A percentile compares a stretch with the other conserved stretches of the same genome.
These are phyloP conservation scores for Monosporozyma aerobia DNA, from an alignment of 805 yeast species.

Conservation along the genomic window DNA sequence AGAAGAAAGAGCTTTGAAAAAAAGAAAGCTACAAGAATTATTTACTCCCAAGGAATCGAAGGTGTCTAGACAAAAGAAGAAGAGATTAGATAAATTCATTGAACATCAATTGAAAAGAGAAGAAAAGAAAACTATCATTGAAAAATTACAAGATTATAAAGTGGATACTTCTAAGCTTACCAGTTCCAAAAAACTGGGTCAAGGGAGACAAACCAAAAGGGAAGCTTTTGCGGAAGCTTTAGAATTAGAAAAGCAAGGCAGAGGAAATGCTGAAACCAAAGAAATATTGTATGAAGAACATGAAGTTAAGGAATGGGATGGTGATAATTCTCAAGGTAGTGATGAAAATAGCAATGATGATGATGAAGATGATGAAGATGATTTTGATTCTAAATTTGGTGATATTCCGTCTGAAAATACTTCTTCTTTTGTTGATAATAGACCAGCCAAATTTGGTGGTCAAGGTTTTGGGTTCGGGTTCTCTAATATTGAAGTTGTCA, in stretches of 20 bases:
- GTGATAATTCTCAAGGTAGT: conserved; percentile 19
- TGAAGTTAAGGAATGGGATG: conserved; percentile 53
- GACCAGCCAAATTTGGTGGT: conserved; percentile 56
- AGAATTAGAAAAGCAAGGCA: conserved; percentile 61
- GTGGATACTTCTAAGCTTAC: conserved; percentile 64
- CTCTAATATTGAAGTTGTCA: conserved; percentile 42
- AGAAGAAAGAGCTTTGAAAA: conserved; percentile 54
- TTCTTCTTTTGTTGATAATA: conserved; percentile 56
- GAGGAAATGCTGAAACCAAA: conserved; percentile 49
- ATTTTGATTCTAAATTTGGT: conserved; percentile 21
- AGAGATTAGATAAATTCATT: conserved; percentile 83
- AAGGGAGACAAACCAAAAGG: conserved; percentile 55
- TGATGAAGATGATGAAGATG: conserved; percentile 22
- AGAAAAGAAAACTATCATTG: conserved; percentile 69
- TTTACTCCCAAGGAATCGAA: conserved; percentile 58
- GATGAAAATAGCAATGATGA: conserved; percentile 21
- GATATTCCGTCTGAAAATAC: conserved; percentile 8
- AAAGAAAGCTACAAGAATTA: conserved; percentile 52
- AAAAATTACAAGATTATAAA: conserved; percentile 52
- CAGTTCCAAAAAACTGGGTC: conserved; percentile 72
- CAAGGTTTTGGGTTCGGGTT: conserved; percentile 66
- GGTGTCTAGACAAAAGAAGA: conserved; percentile 58
- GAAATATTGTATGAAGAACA: conserved; percentile 64
- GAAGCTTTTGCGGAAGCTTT: conserved; percentile 71
- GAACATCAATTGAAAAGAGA: conserved; percentile 84